Evolutionary conservation across 2,329 filamentous ascomycete species (phyloP), one percentile per base, ranked within the genome.

Genomic region (Biscogniauxia sp.): DNA sequence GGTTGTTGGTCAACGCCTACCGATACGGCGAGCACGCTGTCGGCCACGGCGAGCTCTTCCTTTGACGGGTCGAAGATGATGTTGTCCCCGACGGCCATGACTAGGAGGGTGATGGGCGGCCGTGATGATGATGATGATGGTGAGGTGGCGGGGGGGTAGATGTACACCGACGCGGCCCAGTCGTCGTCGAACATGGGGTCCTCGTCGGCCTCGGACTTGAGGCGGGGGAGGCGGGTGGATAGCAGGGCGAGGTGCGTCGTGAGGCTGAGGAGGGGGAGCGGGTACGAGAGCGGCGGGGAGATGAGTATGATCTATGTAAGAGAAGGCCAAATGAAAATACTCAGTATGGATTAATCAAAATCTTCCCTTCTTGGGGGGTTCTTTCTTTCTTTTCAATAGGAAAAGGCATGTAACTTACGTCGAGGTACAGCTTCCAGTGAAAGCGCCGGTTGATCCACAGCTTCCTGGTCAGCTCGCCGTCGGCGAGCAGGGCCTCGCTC

Each of bases 151-250:
- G 82, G 83, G 1, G 88, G 84, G 78, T 96, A 99, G 28, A 99
- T 80, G 60, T 87, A 88, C 19, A 86, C 83, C 0, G 93, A 88
- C 17, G 90, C 90, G 65, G 90, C 92, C 95, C 95, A 99, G 79
- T 99, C 95, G 77, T 99, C 95, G 78, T 97, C 90, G 77, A 99
- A 99, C 73, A 97, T 88, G 13, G 95, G 95, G 69, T 99, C 95
- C 78, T 99, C 95, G 77, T 98, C 94, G 60, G 86, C 86, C 75
- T 96, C 91, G 1, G 93, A 97, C 74, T 92, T 92, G 56, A 97
- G 82, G 25, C 88, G 85, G 7, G 95, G 95, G 2, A 98, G 82
- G 65, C 90, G 88, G 6, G 95, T 94, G 28, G 91, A 88, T 64
- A 97, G 87, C 53, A 99, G 89, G 2, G 95, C 95, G 62, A 99